Conservation (phyloP, 1,284 basidiomycete genomes). For the Papiliotrema flavescens region DNA sequence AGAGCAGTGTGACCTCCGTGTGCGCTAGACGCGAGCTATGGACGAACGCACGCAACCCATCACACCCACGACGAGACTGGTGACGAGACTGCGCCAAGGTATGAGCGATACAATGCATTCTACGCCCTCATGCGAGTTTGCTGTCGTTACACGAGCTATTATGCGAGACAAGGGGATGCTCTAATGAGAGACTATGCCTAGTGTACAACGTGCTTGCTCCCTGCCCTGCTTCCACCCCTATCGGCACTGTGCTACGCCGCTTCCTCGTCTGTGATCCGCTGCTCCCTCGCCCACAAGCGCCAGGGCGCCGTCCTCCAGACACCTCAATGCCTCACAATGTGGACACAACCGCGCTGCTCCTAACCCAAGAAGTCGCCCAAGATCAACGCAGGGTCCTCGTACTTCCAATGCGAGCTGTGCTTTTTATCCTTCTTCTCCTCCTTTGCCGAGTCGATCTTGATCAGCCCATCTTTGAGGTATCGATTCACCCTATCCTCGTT, state of each 20-base stretch:
- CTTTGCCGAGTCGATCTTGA: slow-evolving; percentile 41
- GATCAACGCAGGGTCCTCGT: slow-evolving; percentile 48
- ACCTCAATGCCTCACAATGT: too few species aligned
- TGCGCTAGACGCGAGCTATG: not conserved
- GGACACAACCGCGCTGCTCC: not conserved
- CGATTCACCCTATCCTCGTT: slow-evolving; percentile 8
- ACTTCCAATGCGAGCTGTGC: slow-evolving; percentile 48
- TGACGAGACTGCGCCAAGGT: too few species aligned
- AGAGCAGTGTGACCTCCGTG: not conserved
- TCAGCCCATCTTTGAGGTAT: slow-evolving; percentile 29
- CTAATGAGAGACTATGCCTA: too few species aligned
- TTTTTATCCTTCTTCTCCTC: slow-evolving; percentile 41
- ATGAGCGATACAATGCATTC: too few species aligned
- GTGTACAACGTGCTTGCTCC: too few species aligned
- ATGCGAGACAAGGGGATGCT: too few species aligned
- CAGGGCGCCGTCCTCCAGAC: too few species aligned
- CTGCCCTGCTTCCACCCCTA: too few species aligned
- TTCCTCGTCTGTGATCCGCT: too few species aligned
- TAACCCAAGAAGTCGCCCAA: slow-evolving; percentile 46
- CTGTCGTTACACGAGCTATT: too few species aligned
- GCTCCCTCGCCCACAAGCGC: too few species aligned
- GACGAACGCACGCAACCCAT: not conserved
- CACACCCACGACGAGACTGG: not conserved
- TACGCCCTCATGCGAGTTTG: not conserved
- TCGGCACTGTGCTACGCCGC: too few species aligned